Evolutionary conservation across 805 yeast genomes (phyloP).

Genomic region (Cyberlindnera mrakii): DNA sequence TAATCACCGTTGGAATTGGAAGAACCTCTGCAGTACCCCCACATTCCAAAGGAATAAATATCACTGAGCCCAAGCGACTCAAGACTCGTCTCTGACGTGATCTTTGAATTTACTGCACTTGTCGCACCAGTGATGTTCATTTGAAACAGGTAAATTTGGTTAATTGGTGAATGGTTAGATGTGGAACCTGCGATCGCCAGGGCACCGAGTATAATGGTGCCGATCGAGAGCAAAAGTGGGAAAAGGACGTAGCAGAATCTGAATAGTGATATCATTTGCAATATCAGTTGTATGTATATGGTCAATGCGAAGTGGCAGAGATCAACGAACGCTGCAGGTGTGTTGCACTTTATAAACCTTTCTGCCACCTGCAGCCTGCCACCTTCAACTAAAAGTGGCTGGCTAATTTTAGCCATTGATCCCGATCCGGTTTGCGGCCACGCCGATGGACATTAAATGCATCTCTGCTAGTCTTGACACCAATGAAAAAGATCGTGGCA

Average conservation of each 20-base stretch:
- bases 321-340: too few relatives aligned
- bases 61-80: conserved; percentile 34
- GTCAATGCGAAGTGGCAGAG: too few relatives aligned
- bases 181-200: conserved; percentile 50
- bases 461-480: too few relatives aligned
- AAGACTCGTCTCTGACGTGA: conserved; percentile 4
- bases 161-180: conserved; percentile 34
- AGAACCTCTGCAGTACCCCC: conserved; percentile 56
- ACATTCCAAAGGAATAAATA: conserved; percentile 50
- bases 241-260: conserved; percentile 22
- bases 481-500: too few relatives aligned
- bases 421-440: too few relatives aligned
- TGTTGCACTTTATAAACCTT: too few relatives aligned
- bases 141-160: conserved; percentile 42
- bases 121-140: conserved; percentile 32
- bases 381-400: too few relatives aligned
- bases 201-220: conserved; percentile 40
- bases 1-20: conserved; percentile 11
- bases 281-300: too few relatives aligned
- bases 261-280: conserved; percentile 20
- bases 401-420: too few relatives aligned
- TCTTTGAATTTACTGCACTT: not conserved
- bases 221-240: conserved; percentile 30
- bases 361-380: too few relatives aligned
- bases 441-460: too few relatives aligned